A percentile compares a stretch with the other conserved stretches of the same genome.
phyloP scores from a whole-genome alignment of 2,329 filamentous ascomycete genomes.

The Fusarium armeniacum region DNA sequence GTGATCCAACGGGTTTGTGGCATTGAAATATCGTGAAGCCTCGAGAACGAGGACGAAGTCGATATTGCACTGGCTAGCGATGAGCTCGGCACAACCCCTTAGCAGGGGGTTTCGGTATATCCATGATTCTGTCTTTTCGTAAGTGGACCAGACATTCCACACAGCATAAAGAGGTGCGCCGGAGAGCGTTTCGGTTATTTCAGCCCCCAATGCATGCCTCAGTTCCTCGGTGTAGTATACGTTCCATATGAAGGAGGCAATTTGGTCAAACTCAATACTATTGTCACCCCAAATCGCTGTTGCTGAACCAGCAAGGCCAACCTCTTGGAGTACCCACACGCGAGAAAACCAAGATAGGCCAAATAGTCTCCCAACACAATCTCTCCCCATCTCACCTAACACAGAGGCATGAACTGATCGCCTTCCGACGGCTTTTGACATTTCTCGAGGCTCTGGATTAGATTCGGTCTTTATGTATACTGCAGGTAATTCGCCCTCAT shows the following conservation, averaged over 20 bases:
- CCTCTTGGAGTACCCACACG: conserved; percentile 18
- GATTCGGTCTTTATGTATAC: neutral
- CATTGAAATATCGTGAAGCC: conserved; percentile 23
- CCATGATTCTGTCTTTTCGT: conserved; percentile 16
- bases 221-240: conserved; percentile 12
- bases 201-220: neutral
- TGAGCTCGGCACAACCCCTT: neutral
- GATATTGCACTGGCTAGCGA: conserved; percentile 2
- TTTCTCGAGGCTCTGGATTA: neutral
- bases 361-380: conserved; percentile 4
- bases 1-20: conserved; percentile 19
- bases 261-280: conserved; percentile 17
- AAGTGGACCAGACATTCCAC: conserved; percentile 26
- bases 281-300: conserved; percentile 15
- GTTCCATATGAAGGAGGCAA: conserved; percentile 17
- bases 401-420: conserved; percentile 7
- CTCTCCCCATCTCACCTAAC: neutral
- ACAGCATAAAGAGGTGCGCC: conserved; percentile 17
- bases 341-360: conserved; percentile 22
- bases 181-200: neutral
- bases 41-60: conserved; percentile 28
- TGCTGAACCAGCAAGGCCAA: conserved; percentile 6
- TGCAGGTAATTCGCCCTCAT: neutral
- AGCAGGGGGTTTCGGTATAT: neutral
- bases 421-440: neutral